phyloP scores from a whole-genome alignment of 306 rosid genomes.

The Cucumis hystrix region DNA sequence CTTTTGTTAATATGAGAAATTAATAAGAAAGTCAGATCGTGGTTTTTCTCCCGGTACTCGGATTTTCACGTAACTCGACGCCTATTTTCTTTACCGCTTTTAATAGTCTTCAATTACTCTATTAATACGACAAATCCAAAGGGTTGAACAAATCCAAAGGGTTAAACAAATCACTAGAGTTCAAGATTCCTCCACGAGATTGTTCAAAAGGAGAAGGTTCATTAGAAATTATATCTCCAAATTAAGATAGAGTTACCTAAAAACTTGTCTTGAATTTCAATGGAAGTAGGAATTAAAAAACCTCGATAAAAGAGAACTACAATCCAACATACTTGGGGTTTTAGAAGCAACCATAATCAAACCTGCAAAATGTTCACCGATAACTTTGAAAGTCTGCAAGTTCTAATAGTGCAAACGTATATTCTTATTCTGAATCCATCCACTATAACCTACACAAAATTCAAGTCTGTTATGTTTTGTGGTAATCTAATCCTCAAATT shows the following conservation, averaged over 20 bases:
- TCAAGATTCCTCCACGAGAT: background rate
- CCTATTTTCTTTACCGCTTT: too few species aligned
- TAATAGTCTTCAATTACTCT: background rate
- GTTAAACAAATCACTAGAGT: background rate
- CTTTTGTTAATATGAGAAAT: too few species aligned
- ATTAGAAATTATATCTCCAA: background rate
- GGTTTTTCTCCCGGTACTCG: too few species aligned
- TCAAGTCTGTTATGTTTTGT: background rate
- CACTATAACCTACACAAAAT: background rate
- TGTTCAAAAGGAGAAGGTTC: background rate
- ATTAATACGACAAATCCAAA: background rate
- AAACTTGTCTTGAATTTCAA: background rate
- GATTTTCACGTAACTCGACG: too few species aligned
- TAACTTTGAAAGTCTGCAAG: background rate
- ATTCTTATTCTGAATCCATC: background rate
- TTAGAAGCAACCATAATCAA: background rate
- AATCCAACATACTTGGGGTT: background rate
- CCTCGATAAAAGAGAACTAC: background rate
- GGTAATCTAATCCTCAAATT: background rate
- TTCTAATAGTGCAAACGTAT: background rate
- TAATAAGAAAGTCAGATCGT: too few species aligned
- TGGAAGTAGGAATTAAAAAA: background rate
- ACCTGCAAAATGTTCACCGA: background rate
- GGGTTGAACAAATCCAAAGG: background rate
- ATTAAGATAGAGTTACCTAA: background rate